Base-by-base conservation (phyloP, 2,329 filamentous ascomycete genomes). In the Penicillium brasilianum region DNA sequence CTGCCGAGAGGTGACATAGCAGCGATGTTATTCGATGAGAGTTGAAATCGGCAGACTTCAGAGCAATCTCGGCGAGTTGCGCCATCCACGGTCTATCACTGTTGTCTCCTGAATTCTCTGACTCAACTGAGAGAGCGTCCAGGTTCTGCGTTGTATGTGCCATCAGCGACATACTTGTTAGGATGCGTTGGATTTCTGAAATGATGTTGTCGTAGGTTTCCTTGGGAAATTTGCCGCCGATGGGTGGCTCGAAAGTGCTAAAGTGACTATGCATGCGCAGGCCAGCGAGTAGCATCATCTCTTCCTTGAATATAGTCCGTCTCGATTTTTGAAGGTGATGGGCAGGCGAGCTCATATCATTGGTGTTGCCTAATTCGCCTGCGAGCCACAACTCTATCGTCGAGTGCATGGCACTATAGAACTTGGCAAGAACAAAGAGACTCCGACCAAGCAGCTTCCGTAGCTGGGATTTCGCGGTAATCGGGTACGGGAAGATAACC, bases 401-500 rank as follows among this genome's bases (percentile, higher is more conserved):
- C 44, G 89, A 85, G 71, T 90, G 85, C 71, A 91, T 87, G 68
- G 88, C 86, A 32, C 84, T 87, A 72, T 91, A 91, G 72, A 89
- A 90, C 69, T 90, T 90, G 20, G 89, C 90, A 1, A 91, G 82
- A 0, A 92, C 80, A 71, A 91, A 91, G 2, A 93, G 80, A 0
- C 88, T 85, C 1, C 84, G 83, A 11, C 89, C 89, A 0, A 92
- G 80, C 52, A 88, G 86, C 62, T 85, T 85, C 5, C 90, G 83
- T 5, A 92, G 79, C 71, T 86, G 86, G 2, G 86, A 87, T 55
- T 90, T 87, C 57, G 92, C 90, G 0, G 88, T 88, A 43, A 91
- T 82, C 0, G 90, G 89, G 63, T 85, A 89, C 0, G 90, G 90
- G 68, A 92, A 91, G 55, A 91, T 83, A 0, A 90, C 91, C 88